Conservation (phyloP, 1,139 yeast species). For the Eremothecium gossypii region DNA sequence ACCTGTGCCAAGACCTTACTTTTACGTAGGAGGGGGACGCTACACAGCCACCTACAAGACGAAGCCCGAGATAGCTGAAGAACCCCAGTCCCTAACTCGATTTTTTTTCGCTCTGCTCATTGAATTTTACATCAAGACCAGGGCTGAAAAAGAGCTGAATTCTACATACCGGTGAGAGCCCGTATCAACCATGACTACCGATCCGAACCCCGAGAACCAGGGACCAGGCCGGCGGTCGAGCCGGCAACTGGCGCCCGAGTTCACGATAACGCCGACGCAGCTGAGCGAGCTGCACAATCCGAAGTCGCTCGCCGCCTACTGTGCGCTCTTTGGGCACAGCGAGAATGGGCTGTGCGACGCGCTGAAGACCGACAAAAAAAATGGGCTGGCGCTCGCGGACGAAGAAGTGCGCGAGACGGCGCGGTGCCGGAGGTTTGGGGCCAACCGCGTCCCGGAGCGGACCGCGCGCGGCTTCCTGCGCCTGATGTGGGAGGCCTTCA, state of each 20-base stretch:
- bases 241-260: constrained; percentile 4
- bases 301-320: constrained; percentile 27
- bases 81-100: too few species aligned
- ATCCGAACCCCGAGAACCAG: too few species aligned
- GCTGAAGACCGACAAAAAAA: constrained; percentile 34
- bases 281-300: constrained; percentile 31
- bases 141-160: too few species aligned
- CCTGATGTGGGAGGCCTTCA: constrained; percentile 75
- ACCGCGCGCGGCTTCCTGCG: constrained; percentile 55
- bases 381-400: constrained; percentile 38
- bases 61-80: too few species aligned
- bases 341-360: constrained; percentile 19
- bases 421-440: constrained; percentile 49
- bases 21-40: too few species aligned
- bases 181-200: too few species aligned
- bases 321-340: constrained; percentile 18
- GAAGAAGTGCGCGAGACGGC: constrained; percentile 20
- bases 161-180: too few species aligned
- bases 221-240: too few species aligned
- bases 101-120: too few species aligned
- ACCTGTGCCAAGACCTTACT: too few species aligned
- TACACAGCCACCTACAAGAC: too few species aligned
- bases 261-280: constrained; percentile 20
- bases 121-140: too few species aligned
- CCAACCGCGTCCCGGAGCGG: constrained; percentile 61